Percentiles rank a stretch among this genome's conserved stretches.
phyloP scores from a whole-genome alignment of 1,284 basidiomycete species.

The Heterobasidion parviporum region DNA sequence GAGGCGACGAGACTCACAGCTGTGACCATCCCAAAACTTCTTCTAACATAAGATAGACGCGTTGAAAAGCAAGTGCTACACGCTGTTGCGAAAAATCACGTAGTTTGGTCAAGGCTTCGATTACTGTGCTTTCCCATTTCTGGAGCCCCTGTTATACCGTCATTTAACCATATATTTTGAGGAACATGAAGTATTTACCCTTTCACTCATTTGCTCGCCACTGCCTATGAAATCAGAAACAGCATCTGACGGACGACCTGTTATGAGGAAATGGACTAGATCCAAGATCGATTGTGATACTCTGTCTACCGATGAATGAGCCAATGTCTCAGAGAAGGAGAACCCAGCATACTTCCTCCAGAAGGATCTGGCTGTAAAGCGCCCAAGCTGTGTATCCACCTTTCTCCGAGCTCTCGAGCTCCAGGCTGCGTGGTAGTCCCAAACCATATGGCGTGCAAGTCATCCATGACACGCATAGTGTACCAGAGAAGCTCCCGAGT shows the following conservation, averaged over 20 bases:
- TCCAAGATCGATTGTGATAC: slow-evolving; percentile 59
- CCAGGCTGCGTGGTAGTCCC: slow-evolving; percentile 58
- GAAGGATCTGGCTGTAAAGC: slow-evolving; percentile 40
- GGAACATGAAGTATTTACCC: slow-evolving; percentile 34
- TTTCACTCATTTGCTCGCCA: slow-evolving; percentile 71
- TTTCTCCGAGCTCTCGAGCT: slow-evolving; percentile 62
- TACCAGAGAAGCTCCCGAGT: slow-evolving; percentile 67
- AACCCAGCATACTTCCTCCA: slow-evolving; percentile 5
- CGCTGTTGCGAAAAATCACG: slow-evolving; percentile 66
- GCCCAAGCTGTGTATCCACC: slow-evolving; percentile 61
- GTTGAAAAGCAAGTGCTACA: slow-evolving; percentile 65
- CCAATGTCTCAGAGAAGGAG: neutral
- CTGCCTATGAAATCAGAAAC: slow-evolving; percentile 67
- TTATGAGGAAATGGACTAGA: slow-evolving; percentile 61
- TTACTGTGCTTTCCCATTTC: slow-evolving; percentile 71
- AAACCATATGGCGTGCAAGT: slow-evolving; percentile 64
- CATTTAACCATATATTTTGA: slow-evolving; percentile 11
- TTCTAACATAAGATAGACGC: slow-evolving; percentile 63
- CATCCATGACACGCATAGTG: slow-evolving; percentile 55
- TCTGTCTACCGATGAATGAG: slow-evolving; percentile 30
- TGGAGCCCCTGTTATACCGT: slow-evolving; percentile 45
- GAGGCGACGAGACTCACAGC: slow-evolving; percentile 39
- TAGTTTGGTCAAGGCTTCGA: slow-evolving; percentile 59
- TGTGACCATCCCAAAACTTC: slow-evolving; percentile 70
- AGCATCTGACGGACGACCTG: slow-evolving; percentile 59